Conservation (phyloP, 768 basidiomycete genomes). For the Phanerochaete sordida region DNA sequence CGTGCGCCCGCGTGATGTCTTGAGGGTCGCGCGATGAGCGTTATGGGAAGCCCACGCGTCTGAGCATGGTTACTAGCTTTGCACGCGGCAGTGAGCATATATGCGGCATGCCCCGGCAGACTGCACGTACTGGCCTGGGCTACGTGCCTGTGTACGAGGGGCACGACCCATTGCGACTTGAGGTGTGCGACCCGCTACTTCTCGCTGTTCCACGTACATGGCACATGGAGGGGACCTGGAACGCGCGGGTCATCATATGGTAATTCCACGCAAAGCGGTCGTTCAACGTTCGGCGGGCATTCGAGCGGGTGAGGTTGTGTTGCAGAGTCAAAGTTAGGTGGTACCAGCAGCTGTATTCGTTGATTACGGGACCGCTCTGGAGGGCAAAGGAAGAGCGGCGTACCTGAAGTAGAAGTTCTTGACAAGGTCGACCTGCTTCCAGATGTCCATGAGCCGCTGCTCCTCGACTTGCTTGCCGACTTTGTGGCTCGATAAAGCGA, state of each 20-base stretch:
- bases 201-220: slow-evolving; percentile 13
- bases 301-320: slow-evolving; percentile 72
- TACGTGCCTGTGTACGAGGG: slow-evolving; percentile 92
- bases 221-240: slow-evolving; percentile 31
- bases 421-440: slow-evolving; percentile 96
- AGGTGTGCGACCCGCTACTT: slow-evolving; percentile 29
- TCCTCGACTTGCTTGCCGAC: slow-evolving; percentile 88
- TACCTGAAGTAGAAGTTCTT: slow-evolving; percentile 99
- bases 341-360: slow-evolving; percentile 78
- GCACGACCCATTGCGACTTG: slow-evolving; percentile 80
- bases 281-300: slow-evolving; percentile 64
- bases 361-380: not conserved
- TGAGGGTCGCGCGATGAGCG: slow-evolving; percentile 89
- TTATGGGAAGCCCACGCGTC: slow-evolving; percentile 88
- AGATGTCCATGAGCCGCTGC: slow-evolving; percentile 81
- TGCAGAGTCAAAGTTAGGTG: slow-evolving; percentile 94
- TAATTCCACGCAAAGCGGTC: slow-evolving; percentile 96
- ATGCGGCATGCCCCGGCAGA: not conserved
- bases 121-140: slow-evolving; percentile 89
- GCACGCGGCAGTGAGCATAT: not conserved
- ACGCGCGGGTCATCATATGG: slow-evolving; percentile 73
- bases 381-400: not conserved
- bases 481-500: slow-evolving; percentile 75
- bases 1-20: slow-evolving; percentile 94
- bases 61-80: slow-evolving; percentile 92